Percentiles rank a stretch among this genome's conserved stretches.
These are phyloP conservation scores for Pestalotiopsis sp. DNA, from an alignment of 2,329 filamentous ascomycete species.

Conservation along the genomic window DNA sequence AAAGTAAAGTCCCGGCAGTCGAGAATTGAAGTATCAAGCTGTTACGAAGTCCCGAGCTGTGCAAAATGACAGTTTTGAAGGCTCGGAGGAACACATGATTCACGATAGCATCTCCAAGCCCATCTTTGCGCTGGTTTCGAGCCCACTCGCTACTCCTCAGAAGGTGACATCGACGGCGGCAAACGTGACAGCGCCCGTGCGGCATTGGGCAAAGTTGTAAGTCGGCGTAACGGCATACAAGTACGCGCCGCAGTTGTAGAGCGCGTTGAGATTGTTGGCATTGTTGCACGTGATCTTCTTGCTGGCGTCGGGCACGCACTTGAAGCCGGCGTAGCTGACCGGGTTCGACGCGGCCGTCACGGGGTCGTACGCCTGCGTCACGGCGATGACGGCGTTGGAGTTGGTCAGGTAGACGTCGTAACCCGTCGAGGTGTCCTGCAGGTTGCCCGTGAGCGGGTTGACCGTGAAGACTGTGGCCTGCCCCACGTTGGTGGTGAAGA, in stretches of 20 bases:
- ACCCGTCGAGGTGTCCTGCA: background rate
- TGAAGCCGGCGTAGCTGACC: background rate
- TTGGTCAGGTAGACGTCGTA: background rate
- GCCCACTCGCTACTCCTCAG: background rate
- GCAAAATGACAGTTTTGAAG: no score
- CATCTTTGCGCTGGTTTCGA: background rate
- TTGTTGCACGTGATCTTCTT: background rate
- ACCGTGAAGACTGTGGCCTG: background rate
- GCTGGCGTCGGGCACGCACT: background rate
- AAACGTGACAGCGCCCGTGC: no score
- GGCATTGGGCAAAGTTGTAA: background rate
- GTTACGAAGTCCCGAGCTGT: background rate
- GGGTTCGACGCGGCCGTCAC: background rate
- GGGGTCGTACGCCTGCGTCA: background rate
- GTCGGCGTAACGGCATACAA: background rate
- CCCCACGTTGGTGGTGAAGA: background rate
- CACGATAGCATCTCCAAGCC: background rate
- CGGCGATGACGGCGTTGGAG: background rate
- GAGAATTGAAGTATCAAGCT: background rate
- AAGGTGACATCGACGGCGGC: background rate
- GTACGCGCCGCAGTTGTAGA: background rate
- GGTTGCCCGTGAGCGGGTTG: background rate
- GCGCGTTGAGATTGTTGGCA: background rate
- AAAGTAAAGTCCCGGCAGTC: background rate
- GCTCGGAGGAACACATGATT: no score